Evolutionary conservation across 1,284 basidiomycete genomes (phyloP).

Genomic region (Cryptococcus sp.): DNA sequence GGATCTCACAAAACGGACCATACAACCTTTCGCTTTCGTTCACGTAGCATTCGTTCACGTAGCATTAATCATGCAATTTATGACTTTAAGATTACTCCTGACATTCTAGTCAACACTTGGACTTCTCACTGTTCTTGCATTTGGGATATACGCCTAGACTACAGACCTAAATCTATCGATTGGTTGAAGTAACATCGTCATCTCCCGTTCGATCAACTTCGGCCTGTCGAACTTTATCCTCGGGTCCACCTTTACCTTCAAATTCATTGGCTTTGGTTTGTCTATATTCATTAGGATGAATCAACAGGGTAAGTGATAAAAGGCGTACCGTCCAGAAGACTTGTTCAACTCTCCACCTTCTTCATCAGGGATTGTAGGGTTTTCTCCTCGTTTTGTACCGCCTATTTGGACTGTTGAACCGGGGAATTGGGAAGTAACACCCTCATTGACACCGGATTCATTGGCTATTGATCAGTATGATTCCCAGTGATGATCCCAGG

Average conservation of each 20-base stretch:
- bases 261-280: conserved; percentile 28
- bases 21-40: too few relatives aligned
- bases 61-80: too few relatives aligned
- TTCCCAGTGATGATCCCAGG: background rate
- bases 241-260: conserved; percentile 24
- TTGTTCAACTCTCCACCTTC: conserved; percentile 27
- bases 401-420: conserved; percentile 29
- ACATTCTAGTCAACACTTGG: too few relatives aligned
- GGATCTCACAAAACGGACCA: too few relatives aligned
- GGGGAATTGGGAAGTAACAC: conserved; percentile 23
- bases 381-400: conserved; percentile 25
- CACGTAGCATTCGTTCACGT: too few relatives aligned
- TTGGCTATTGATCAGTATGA: conserved; percentile 4
- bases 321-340: conserved; percentile 20
- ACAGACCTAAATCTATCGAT: background rate
- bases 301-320: background rate
- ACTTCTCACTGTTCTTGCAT: too few relatives aligned
- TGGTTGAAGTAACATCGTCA: conserved; percentile 20
- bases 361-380: conserved; percentile 26
- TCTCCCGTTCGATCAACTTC: conserved; percentile 21
- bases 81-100: too few relatives aligned
- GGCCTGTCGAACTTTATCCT: conserved; percentile 19
- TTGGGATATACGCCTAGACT: too few relatives aligned
- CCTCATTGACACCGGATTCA: conserved; percentile 30
- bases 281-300: too few relatives aligned